Evolutionary conservation across 805 yeast genomes (phyloP), one percentile per base, ranked within the genome.

Genomic region (Suhomyces xylopsoci): DNA sequence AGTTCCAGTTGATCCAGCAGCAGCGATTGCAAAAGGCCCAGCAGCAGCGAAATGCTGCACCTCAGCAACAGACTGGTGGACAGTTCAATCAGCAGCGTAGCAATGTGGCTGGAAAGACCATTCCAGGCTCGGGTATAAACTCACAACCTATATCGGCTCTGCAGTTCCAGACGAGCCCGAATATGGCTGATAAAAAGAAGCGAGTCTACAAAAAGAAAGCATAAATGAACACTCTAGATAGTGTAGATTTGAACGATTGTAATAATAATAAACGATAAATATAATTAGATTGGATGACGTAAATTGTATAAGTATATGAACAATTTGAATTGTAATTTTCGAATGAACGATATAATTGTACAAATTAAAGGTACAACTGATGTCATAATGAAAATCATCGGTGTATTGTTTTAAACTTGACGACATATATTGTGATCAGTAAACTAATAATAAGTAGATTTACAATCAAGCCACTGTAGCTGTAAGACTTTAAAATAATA

Each of bases 1-100:
- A 66, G 38, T 61, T 60, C 28, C 69, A 65, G 48, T 50, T 59
- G 20, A 51, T 65, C 20, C 69, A 62, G 44, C 68, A 65, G 25
- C 67, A 62, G 40, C 51, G 67, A 32, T 56, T 53, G 28, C 64
- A 61, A 25, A 55, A 60, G 19, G 40, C 38, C 9, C 41, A 19
- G 12, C 47, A 43, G 20, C 15, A 8, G 20, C 42, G 24, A 17
- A 38, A 12, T 17, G 24, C 14, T 38, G 25, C 36, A 32, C 12
- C 38, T 12, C 38, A 34, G 22, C 38, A 15, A 15, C 15, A n/a
- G 17, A 41, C 14, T n/a, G 25, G 19, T 20, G 43, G 30, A 7
- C 49, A 47, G 26, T 19, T 47, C 26, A 42, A 15, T 28, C 54
- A 51, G 17, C 51, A 47, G 17, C 44, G 49, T 14, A 25, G 45